Conservation (phyloP, 345 rosid genomes). For the Rubroshorea leprosula region DNA sequence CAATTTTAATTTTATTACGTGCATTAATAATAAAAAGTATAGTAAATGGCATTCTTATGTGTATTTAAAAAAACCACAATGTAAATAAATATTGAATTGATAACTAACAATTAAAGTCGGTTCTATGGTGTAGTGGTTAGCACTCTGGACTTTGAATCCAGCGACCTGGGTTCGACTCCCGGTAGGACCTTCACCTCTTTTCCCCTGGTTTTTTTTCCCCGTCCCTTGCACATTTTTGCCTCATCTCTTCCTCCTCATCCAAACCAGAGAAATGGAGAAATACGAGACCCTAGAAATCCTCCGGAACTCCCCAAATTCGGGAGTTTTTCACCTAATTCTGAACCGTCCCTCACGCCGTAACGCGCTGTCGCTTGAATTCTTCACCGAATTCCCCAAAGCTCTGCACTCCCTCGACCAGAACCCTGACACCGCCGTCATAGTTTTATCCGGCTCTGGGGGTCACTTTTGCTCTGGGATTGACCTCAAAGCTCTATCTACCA, state of each 20-base stretch:
- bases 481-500: constrained; percentile 31
- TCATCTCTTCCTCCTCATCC: background rate
- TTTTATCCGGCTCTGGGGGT: constrained; percentile 62
- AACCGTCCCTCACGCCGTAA: constrained; percentile 59
- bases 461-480: constrained; percentile 87
- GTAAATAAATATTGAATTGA: too few species aligned
- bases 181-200: constrained; percentile 90
- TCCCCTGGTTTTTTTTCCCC: too few species aligned
- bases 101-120: too few species aligned
- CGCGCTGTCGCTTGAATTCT: constrained; percentile 62
- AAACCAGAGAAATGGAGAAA: constrained; percentile 8
- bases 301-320: constrained; percentile 28
- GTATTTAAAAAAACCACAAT: too few species aligned
- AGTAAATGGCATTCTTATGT: too few species aligned
- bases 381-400: constrained; percentile 61
- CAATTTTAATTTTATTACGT: too few species aligned
- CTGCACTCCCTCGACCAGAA: constrained; percentile 53
- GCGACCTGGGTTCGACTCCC: constrained; percentile 98
- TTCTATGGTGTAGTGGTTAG: constrained; percentile 99
- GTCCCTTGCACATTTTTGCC: background rate
- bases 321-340: constrained; percentile 47
- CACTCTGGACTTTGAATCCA: constrained; percentile 99
- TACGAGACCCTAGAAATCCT: constrained; percentile 48
- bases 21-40: too few species aligned
- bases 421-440: constrained; percentile 43